Percentiles rank a stretch among this genome's conserved stretches.
These are phyloP conservation scores for Bipolaris bicolor DNA, from an alignment of 2,329 filamentous ascomycete genomes.

Conservation along the genomic window DNA sequence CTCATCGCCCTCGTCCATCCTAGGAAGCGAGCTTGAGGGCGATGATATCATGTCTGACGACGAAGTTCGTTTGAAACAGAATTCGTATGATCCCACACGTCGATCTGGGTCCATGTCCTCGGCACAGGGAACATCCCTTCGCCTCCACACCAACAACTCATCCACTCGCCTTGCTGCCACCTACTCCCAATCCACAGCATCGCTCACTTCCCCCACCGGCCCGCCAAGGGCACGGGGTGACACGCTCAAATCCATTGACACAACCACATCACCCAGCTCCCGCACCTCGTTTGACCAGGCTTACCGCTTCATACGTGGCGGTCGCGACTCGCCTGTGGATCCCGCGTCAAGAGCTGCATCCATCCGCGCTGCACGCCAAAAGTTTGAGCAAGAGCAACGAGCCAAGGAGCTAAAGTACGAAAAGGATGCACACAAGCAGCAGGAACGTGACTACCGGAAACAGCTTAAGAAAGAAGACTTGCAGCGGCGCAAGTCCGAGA, in stretches of 20 bases:
- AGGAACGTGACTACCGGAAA: slow-evolving; percentile 53
- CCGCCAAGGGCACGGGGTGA: slow-evolving; percentile 56
- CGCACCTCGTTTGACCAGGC: slow-evolving; percentile 64
- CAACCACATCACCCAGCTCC: slow-evolving; percentile 57
- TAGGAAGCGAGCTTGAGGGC: slow-evolving; percentile 53
- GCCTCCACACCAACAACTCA: slow-evolving; percentile 47
- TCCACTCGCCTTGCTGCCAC: slow-evolving; percentile 56
- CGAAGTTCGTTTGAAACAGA: slow-evolving; percentile 50
- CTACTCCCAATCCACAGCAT: slow-evolving; percentile 60
- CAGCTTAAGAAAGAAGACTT: slow-evolving; percentile 53
- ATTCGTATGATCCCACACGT: slow-evolving; percentile 48
- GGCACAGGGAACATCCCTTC: slow-evolving; percentile 47
- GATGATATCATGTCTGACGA: slow-evolving; percentile 57
- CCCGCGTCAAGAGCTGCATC: slow-evolving; percentile 61
- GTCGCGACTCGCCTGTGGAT: slow-evolving; percentile 56
- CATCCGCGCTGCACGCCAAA: slow-evolving; percentile 62
- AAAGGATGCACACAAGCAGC: slow-evolving; percentile 57
- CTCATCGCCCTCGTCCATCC: slow-evolving; percentile 58
- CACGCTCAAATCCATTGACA: slow-evolving; percentile 58
- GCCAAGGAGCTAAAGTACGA: slow-evolving; percentile 62
- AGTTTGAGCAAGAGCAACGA: slow-evolving; percentile 65
- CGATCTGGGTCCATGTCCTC: slow-evolving; percentile 55
- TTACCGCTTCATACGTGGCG: slow-evolving; percentile 58
- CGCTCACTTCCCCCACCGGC: slow-evolving; percentile 53
- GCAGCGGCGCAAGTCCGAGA: slow-evolving; percentile 51